Conservation (phyloP, 2,329 filamentous ascomycete genomes). For the Penicillium thymicola region DNA sequence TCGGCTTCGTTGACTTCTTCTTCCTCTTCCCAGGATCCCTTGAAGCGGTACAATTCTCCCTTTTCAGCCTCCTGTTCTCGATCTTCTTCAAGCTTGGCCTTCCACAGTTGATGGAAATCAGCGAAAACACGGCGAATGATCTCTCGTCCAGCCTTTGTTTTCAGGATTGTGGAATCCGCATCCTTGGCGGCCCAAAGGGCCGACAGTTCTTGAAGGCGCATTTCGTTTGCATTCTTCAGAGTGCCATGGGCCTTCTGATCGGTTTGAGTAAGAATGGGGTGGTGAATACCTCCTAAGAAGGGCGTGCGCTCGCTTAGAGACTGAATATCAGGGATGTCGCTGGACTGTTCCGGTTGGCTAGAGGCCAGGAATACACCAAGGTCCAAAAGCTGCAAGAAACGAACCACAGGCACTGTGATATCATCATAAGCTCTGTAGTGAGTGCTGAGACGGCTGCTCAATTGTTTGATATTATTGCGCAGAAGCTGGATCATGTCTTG, state of each 20-base stretch:
- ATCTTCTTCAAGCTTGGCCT: constrained; percentile 69
- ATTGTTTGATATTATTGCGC: constrained; percentile 60
- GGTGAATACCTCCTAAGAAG: constrained; percentile 34
- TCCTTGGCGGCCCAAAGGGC: constrained; percentile 35
- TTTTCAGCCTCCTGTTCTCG: constrained; percentile 70
- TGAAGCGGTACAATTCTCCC: constrained; percentile 77
- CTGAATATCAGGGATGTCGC: constrained; percentile 22
- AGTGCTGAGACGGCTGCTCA: constrained; percentile 66
- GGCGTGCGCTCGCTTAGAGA: constrained; percentile 38
- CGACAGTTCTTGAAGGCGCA: constrained; percentile 38
- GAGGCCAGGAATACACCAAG: constrained; percentile 66
- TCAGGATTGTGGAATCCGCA: constrained; percentile 38
- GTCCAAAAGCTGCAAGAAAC: constrained; percentile 74
- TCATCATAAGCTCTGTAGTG: constrained; percentile 81
- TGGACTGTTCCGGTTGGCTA: constrained; percentile 16
- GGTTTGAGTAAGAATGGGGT: constrained; percentile 18
- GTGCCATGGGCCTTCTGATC: constrained; percentile 6
- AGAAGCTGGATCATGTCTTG: constrained; percentile 41
- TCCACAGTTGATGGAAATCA: constrained; percentile 76
- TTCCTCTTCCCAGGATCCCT: constrained; percentile 71
- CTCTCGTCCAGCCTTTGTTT: constrained; percentile 45
- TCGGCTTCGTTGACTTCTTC: constrained; percentile 72
- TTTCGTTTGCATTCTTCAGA: constrained; percentile 31
- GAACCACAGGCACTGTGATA: constrained; percentile 71
- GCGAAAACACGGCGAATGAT: constrained; percentile 66